phyloP scores from a whole-genome alignment of 2,329 filamentous ascomycete species.

The Pseudogymnoascus sp. region DNA sequence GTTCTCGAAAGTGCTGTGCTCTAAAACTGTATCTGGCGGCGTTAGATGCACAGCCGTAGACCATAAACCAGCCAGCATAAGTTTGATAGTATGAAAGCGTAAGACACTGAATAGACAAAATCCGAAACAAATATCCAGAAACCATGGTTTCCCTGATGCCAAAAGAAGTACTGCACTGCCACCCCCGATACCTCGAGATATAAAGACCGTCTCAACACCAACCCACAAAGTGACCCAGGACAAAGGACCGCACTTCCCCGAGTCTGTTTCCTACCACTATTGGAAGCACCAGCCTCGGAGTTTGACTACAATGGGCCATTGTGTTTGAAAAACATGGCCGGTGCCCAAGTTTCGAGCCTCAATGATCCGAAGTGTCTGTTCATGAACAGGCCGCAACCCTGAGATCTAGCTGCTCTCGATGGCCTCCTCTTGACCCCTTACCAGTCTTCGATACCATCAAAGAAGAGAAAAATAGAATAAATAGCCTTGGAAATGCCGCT shows the following conservation, averaged over 20 bases:
- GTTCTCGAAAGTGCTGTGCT: not conserved
- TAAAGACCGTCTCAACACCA: not conserved
- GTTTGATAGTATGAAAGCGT: not conserved
- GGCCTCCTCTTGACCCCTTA: not conserved
- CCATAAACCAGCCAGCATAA: not conserved
- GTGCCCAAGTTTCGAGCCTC: not conserved
- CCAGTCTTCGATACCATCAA: not conserved
- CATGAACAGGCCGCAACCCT: not conserved
- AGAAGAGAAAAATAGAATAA: not conserved
- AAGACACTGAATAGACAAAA: not conserved
- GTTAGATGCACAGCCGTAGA: not conserved
- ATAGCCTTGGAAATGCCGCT: not conserved
- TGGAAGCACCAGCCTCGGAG: not conserved
- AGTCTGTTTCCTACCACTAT: not conserved
- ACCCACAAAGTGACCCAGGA: not conserved
- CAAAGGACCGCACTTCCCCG: not conserved
- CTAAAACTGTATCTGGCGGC: not conserved
- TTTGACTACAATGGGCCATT: not conserved
- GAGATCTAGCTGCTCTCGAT: no score
- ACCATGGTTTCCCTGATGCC: not conserved
- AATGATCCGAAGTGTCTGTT: not conserved
- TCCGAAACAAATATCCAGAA: not conserved
- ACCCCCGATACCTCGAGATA: not conserved
- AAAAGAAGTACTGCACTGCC: not conserved
- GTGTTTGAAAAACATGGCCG: not conserved